Evolutionary conservation across 106 monocot species (phyloP).

Genomic region (Ottelia alismoides): DNA sequence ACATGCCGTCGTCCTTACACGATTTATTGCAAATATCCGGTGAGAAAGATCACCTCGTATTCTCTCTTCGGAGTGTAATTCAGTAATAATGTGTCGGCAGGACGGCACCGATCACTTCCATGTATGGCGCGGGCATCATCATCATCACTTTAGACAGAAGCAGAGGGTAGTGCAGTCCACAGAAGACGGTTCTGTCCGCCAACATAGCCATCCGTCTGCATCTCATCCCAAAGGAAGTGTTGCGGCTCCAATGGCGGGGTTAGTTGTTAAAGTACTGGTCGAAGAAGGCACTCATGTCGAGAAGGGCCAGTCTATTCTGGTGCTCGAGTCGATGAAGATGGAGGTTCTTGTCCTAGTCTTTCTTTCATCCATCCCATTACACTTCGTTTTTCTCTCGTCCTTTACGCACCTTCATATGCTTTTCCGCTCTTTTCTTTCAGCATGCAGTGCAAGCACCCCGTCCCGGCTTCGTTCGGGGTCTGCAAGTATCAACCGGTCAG

Average conservation of each 20-base stretch:
- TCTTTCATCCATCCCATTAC: too few species aligned
- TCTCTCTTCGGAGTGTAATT: not conserved
- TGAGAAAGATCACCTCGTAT: not conserved
- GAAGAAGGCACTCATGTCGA: slow-evolving; percentile 68
- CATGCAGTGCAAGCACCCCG: slow-evolving; percentile 83
- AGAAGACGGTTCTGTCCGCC: slow-evolving; percentile 34
- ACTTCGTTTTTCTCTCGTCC: too few species aligned
- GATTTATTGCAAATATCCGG: not conserved
- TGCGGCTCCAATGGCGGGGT: slow-evolving; percentile 94
- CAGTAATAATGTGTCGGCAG: slow-evolving; percentile 16
- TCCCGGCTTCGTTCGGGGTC: slow-evolving; percentile 60
- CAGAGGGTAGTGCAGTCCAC: slow-evolving; percentile 18
- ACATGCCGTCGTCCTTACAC: not conserved
- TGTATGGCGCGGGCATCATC: slow-evolving; percentile 76
- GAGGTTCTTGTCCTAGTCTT: slow-evolving; percentile 34
- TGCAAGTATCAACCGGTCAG: slow-evolving; percentile 59
- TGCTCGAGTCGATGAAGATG: slow-evolving; percentile 99
- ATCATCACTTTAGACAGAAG: slow-evolving; percentile 62
- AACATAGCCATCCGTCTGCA: slow-evolving; percentile 17
- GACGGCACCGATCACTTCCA: slow-evolving; percentile 66
- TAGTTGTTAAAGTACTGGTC: slow-evolving; percentile 73
- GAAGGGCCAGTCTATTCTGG: slow-evolving; percentile 72
- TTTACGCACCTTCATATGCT: too few species aligned
- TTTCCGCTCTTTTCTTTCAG: slow-evolving; percentile 22
- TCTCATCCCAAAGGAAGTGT: slow-evolving; percentile 74